Evolutionary conservation across 1,284 basidiomycete species (phyloP), one percentile per base, ranked within the genome.

Genomic region (Austroboletus niveus): DNA sequence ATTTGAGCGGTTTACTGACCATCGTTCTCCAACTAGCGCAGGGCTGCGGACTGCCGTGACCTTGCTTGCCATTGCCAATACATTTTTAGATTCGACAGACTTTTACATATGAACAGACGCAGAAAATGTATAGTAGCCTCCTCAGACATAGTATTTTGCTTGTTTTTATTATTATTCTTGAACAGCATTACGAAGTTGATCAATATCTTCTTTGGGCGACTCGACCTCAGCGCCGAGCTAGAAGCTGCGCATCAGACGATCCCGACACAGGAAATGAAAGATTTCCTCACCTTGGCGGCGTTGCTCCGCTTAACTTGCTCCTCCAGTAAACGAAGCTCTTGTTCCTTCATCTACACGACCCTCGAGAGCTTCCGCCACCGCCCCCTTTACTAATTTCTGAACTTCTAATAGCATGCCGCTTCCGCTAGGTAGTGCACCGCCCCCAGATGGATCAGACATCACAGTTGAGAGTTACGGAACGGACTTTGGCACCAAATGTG

Each of bases 391-490:
- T 32, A 97, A 72, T 63, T 94, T 86, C 65, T 98, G 95, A 4
- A 96, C 92, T 60, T 87, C 86, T 56, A 97, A 74, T 15, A 99
- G 76, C 4, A 91, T 76, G 9, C 92, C 91, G 32, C 81, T 87
- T 24, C 84, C 78, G 45, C 74, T 85, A 0, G 94, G 90, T 1
- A 92, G 87, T 6, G 94, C 85, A 11, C 97, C 97, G 30, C 97
- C 97, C n/a, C 97, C 97, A 4, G 89, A 90, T 0, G 97, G 96
- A 61, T 99, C 96, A 99, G 8, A 98, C 85, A 64, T 99, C 97
- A 15, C 97, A 97, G 27, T 94, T 88, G 17, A 96, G 77, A 2
- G 97, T 99, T 47, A 99, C 94, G 11, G 91, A 94, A 53, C 87
- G 87, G 15, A 89, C 80, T 27, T 85, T 79, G 8, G 71, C 75